Evolutionary conservation across 805 yeast species (phyloP), one percentile per base, ranked within the genome.

Genomic region (Ogataea corticis): DNA sequence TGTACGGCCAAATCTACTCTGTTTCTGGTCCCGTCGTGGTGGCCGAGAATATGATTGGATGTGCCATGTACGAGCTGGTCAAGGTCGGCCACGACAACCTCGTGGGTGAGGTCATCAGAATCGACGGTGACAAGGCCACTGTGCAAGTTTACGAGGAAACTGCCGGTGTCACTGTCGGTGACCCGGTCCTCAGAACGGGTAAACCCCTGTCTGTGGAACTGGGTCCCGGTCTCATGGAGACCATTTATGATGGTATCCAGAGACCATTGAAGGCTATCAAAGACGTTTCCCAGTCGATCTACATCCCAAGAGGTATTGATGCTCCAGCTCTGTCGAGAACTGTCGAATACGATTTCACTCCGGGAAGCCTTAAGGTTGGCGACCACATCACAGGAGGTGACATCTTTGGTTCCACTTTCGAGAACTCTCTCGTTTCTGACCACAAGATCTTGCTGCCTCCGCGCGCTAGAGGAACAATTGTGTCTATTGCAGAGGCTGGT

Each of bases 201-300:
- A 90, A 94, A 71, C 99, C 99, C n/a, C 77, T 94, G 58, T 90
- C 97, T 42, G 99, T 94, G 44, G 99, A 94, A 73, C 77, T 94
- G 66, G 99, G 99, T 65, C 99, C 99, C 25, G 99, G 99, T 68
- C 79, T 94, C 62, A 91, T 94, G 96, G 99, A 94, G 73, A 94
- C 96, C 57, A 94, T 94, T 67, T 94, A 94, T 66, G 99, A 94
- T 71, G 99, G 99, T 77, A 94, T 94, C 69, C 99, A 94, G 75
- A 89, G 99, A 76, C 99, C 99, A 36, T 80, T 94, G 69, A 87
- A 87, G 70, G 89, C 96, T 38, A 94, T 94, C 64, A 87, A 85
- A 67, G 96, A 91, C 54, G 66, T 69, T 41, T 84, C 97, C 18
- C 85, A 91, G 64, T 87, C 96, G 39, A 94, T 94, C 65, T 94